phyloP scores from a whole-genome alignment of 805 yeast species.

The Saturnispora sekii region DNA sequence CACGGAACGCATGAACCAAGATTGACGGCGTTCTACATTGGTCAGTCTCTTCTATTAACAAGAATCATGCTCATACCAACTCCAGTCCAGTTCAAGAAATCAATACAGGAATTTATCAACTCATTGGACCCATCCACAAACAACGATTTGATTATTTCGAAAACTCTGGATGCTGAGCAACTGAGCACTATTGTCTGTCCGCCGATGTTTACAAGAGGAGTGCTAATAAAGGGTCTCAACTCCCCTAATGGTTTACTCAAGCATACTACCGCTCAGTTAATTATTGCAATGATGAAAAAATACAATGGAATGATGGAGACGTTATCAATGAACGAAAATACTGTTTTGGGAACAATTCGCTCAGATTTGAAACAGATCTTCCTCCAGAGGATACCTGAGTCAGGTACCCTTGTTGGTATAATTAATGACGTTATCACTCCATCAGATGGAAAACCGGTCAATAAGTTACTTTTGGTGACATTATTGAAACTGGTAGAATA shows the following conservation, averaged over 20 bases:
- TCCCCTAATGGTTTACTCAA: constrained; percentile 41
- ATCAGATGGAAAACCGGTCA: constrained; percentile 27
- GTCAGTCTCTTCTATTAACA: constrained; percentile 53
- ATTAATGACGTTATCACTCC: constrained; percentile 29
- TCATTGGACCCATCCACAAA: constrained; percentile 3
- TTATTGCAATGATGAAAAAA: constrained; percentile 46
- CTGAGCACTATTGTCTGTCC: constrained; percentile 57
- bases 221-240: constrained; percentile 50
- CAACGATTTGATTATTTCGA: neutral
- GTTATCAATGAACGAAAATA: constrained; percentile 15
- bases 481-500: constrained; percentile 31
- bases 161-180: constrained; percentile 14
- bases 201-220: constrained; percentile 45
- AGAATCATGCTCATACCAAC: constrained; percentile 49
- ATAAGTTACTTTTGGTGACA: constrained; percentile 40
- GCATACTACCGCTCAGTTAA: constrained; percentile 55
- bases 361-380: constrained; percentile 19
- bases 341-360: constrained; percentile 10
- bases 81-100: constrained; percentile 30
- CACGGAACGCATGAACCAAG: constrained; percentile 74
- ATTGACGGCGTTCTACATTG: constrained; percentile 73
- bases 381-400: constrained; percentile 38
- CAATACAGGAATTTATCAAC: constrained; percentile 9
- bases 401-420: constrained; percentile 33
- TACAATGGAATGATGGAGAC: constrained; percentile 30